Percentiles rank a stretch among this genome's conserved stretches.
Evolutionary conservation across 2,329 filamentous ascomycete genomes (phyloP).

Genomic region (Apiospora rasikravindrae): DNA sequence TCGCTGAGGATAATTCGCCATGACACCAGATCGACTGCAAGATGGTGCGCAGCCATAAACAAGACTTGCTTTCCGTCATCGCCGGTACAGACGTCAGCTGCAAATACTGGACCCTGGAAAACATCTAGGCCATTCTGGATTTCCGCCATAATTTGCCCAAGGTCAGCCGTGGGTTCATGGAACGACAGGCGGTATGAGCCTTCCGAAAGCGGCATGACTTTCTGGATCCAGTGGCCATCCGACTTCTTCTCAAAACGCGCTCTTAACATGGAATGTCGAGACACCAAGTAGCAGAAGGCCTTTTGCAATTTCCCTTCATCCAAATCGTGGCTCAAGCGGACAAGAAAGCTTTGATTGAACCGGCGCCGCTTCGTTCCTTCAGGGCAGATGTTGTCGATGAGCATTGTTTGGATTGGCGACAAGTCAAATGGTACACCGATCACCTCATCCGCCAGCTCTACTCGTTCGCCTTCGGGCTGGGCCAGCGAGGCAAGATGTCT

Average conservation of each 20-base stretch:
- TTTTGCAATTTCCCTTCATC: background rate
- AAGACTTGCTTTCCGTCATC: background rate
- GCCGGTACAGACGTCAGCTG: background rate
- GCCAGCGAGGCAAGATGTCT: background rate
- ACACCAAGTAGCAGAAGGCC: background rate
- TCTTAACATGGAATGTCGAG: background rate
- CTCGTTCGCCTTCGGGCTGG: background rate
- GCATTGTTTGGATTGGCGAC: conserved; percentile 5
- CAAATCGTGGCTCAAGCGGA: background rate
- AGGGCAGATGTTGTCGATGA: background rate
- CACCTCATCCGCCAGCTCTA: background rate
- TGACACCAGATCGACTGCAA: conserved; percentile 1
- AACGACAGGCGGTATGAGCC: background rate
- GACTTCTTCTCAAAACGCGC: background rate
- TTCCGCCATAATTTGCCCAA: background rate
- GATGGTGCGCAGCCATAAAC: conserved; percentile 9
- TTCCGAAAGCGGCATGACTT: background rate
- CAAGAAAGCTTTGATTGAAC: conserved; percentile 4
- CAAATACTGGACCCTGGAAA: background rate
- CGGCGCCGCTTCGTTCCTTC: background rate
- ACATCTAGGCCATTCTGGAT: background rate
- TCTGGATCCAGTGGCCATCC: background rate
- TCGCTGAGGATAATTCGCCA: conserved; percentile 2
- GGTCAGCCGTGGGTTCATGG: background rate
- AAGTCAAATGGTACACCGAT: background rate